Evolutionary conservation across 306 rosid genomes (phyloP).

Genomic region (Citrullus amarus): DNA sequence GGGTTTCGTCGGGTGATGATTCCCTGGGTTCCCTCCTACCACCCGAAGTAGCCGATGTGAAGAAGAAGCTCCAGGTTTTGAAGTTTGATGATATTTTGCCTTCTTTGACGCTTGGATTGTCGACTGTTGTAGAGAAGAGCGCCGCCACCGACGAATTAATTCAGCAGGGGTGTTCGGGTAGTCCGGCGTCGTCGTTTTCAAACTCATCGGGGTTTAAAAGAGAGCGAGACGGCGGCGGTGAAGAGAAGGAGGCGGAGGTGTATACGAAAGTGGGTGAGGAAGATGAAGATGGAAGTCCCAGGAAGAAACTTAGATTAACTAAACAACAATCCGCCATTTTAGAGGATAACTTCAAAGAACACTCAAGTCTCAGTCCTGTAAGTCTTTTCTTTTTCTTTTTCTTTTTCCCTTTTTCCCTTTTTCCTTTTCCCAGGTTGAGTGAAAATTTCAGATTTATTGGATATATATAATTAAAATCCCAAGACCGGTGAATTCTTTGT

Average conservation of each 20-base stretch:
- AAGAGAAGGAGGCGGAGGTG: constrained; percentile 11
- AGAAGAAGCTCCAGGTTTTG: constrained; percentile 19
- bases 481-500: no score
- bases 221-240: constrained; percentile 38
- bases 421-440: background rate
- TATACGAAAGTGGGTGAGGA: constrained; percentile 22
- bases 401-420: background rate
- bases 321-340: constrained; percentile 61
- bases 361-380: constrained; percentile 70
- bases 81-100: constrained; percentile 33
- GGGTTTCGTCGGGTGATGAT: background rate
- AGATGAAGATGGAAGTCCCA: constrained; percentile 35
- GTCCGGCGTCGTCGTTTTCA: constrained; percentile 54
- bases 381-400: background rate
- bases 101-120: constrained; percentile 44
- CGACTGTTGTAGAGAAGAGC: constrained; percentile 9
- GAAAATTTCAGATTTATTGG: background rate
- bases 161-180: constrained; percentile 27
- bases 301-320: constrained; percentile 82
- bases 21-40: constrained; percentile 12
- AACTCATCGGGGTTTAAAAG: constrained; percentile 55
- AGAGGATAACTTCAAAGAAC: constrained; percentile 53
- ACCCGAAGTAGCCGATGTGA: background rate
- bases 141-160: constrained; percentile 13
- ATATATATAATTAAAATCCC: no score